Base-by-base conservation (phyloP, 192 early-diverging fungal species). In the Geranomyces variabilis region DNA sequence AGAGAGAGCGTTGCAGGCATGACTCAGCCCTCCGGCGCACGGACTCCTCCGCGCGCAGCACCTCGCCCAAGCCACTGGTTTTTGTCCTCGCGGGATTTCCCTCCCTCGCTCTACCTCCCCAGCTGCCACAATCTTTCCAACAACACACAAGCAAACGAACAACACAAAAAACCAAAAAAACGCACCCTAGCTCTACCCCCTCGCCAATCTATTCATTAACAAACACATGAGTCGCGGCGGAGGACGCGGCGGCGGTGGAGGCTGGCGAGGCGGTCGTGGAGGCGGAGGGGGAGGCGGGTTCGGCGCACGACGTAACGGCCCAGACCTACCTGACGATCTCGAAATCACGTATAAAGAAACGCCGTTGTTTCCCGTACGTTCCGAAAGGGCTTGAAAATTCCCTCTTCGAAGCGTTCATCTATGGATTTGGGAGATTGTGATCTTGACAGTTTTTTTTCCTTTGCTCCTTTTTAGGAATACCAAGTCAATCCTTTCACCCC, bases 241-340 rank as follows among this genome's bases (percentile, higher is more conserved):
- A 26, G 51, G 51, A 53, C 49, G 67, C 15, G 51, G 67, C 3
- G 67, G 67, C 24, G 67, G 67, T 33, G 67, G 67, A 1, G 51
- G 67, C 17, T 69, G 67, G 67, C 21, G 67, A 69, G 67, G 67
- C 26, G 67, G 67, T 22, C 51, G 67, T 13, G 41, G 63, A 1
- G 63, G 63, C 10, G 63, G 63, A 17, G 44, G 63, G 7, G 67
- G 67, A 7, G 67, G 67, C 31, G 67, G 67, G 9, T 33, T 48
- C 2, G 55, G 67, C 19, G 29, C 49, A 21, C 49, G 66, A 26
- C 19, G 67, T 1, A 15, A n/a, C 0, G 67, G 67, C 1, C 67
- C 24, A 36, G 67, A 70, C 31, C 29, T 70, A 56, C 59, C 56
- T 6, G 68, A 70, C 41, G 55, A 58, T 44, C 19, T 70, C 21